Evolutionary conservation across 345 rosid genomes (phyloP).

Genomic region (Ailanthus altissimus): DNA sequence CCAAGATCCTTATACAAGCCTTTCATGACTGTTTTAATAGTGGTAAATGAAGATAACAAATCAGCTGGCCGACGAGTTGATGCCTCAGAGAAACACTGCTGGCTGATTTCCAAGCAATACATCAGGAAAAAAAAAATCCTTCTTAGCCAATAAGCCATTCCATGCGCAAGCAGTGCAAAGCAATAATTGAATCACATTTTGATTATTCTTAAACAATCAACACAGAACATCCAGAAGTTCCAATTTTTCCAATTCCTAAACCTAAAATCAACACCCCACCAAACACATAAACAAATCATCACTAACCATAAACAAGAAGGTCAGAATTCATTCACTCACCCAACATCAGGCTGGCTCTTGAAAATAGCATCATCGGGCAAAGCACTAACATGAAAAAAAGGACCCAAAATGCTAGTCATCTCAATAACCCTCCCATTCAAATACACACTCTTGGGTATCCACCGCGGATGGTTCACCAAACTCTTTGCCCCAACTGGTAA

Average conservation of each 20-base stretch:
- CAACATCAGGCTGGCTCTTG: constrained; percentile 95
- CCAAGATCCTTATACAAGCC: constrained; percentile 65
- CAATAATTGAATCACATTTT: not conserved
- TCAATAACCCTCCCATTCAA: constrained; percentile 91
- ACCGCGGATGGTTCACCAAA: constrained; percentile 85
- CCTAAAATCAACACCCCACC: not conserved
- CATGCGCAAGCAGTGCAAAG: not conserved
- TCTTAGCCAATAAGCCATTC: not conserved
- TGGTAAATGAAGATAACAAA: constrained; percentile 80
- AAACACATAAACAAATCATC: not conserved
- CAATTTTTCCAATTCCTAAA: not conserved
- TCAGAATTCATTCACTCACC: constrained; percentile 52
- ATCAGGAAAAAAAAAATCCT: constrained; percentile 6
- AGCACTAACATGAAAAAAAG: constrained; percentile 94
- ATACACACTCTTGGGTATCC: constrained; percentile 87
- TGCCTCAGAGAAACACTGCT: constrained; percentile 91
- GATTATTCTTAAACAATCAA: not conserved
- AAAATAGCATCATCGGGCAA: constrained; percentile 78
- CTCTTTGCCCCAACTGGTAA: constrained; percentile 78
- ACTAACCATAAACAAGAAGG: not conserved
- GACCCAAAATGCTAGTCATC: constrained; percentile 96
- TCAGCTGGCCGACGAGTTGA: constrained; percentile 81
- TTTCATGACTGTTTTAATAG: constrained; percentile 80
- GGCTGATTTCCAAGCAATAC: constrained; percentile 50
- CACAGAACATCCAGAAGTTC: not conserved